Evolutionary conservation across 164 flowering plant genomes (phyloP).

Genomic region (Tinospora cordifolia): DNA sequence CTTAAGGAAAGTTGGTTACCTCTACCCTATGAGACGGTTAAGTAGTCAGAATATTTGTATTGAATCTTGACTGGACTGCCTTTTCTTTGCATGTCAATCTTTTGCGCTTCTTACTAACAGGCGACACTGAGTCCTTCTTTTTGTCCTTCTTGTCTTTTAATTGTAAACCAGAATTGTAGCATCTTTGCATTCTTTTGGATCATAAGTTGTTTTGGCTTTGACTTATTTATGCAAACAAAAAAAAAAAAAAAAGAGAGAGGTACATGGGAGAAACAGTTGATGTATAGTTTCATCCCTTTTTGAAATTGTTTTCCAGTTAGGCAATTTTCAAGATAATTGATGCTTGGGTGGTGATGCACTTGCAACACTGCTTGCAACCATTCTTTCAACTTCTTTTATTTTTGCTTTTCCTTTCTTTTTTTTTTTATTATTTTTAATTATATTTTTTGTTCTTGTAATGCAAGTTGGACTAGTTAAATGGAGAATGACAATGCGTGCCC

Average conservation of each 20-base stretch:
- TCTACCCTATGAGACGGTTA: not conserved
- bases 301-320: not conserved
- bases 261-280: too few species aligned
- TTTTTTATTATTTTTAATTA: not conserved
- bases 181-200: too few species aligned
- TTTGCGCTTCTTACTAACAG: too few species aligned
- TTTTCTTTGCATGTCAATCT: too few species aligned
- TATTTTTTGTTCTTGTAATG: too few species aligned
- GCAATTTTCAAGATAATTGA: not conserved
- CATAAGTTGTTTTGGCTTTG: too few species aligned
- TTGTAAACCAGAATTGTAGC: too few species aligned
- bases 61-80: too few species aligned
- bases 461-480: not conserved
- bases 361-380: not conserved
- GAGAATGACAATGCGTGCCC: not conserved
- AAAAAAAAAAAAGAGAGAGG: not conserved
- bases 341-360: too few species aligned
- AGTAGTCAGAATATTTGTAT: too few species aligned
- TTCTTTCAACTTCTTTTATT: not conserved
- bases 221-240: too few species aligned
- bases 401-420: not conserved
- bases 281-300: not conserved
- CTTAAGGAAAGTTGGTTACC: not conserved
- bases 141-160: not conserved
- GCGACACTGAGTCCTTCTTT: too few species aligned